Evolutionary conservation across 805 yeast genomes (phyloP).

Genomic region (Wickerhamomyces silvicola): DNA sequence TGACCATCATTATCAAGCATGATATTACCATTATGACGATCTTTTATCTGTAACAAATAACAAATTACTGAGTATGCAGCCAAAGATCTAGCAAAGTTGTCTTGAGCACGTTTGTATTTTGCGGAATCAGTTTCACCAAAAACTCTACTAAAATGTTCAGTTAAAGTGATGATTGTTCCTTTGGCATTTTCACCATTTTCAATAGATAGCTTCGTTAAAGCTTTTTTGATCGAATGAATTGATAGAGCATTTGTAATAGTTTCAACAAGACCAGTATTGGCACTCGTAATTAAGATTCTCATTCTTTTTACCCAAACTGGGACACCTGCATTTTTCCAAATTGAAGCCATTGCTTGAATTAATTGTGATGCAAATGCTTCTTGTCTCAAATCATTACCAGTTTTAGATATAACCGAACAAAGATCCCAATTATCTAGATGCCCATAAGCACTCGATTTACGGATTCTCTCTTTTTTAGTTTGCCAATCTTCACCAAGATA

Average conservation of each 20-base stretch:
- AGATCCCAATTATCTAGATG: conserved; percentile 90
- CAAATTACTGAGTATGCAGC: conserved; percentile 92
- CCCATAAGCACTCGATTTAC: conserved; percentile 74
- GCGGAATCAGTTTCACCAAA: conserved; percentile 59
- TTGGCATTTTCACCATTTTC: conserved; percentile 62
- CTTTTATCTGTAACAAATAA: conserved; percentile 86
- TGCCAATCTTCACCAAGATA: conserved; percentile 93
- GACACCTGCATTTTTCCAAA: conserved; percentile 68
- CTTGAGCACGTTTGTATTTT: conserved; percentile 69
- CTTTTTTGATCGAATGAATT: conserved; percentile 89
- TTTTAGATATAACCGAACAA: conserved; percentile 91
- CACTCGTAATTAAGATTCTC: conserved; percentile 88
- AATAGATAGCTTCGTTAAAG: conserved; percentile 70
- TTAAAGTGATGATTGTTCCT: conserved; percentile 63
- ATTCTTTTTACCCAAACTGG: conserved; percentile 89
- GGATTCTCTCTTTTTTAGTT: conserved; percentile 71
- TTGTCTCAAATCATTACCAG: conserved; percentile 92
- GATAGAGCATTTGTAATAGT: conserved; percentile 94
- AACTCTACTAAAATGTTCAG: conserved; percentile 70
- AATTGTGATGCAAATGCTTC: conserved; percentile 97
- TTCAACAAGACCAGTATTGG: conserved; percentile 87
- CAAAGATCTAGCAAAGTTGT: conserved; percentile 75
- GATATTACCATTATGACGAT: conserved; percentile 94
- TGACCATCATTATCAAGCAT: conserved; percentile 97
- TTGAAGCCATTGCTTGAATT: conserved; percentile 76